Evolutionary conservation across 176 grass and related monocot species (phyloP).

Genomic region (Canna indica): DNA sequence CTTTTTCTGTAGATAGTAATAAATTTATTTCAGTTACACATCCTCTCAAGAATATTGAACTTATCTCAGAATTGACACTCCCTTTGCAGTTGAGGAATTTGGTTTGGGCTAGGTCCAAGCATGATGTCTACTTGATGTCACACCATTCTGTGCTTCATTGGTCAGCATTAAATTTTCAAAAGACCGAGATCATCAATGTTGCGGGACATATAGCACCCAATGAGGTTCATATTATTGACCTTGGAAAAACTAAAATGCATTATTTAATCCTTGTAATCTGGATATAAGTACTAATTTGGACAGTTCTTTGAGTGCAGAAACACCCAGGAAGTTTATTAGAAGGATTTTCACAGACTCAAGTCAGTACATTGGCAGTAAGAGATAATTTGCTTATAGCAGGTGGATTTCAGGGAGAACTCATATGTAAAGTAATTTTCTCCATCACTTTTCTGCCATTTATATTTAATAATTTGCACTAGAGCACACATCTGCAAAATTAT

Average conservation of each 20-base stretch:
- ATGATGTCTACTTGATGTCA: slow-evolving; percentile 96
- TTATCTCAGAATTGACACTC: not conserved
- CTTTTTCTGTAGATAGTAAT: too few relatives aligned
- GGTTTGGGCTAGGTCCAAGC: slow-evolving; percentile 86
- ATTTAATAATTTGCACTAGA: not conserved
- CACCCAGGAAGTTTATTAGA: slow-evolving; percentile 60
- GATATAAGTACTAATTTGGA: not conserved
- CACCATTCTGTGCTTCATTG: slow-evolving; percentile 67
- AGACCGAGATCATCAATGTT: slow-evolving; percentile 57
- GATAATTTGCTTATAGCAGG: slow-evolving; percentile 76
- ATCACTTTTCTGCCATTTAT: too few relatives aligned
- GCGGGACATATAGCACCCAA: slow-evolving; percentile 64
- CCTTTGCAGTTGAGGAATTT: slow-evolving; percentile 76
- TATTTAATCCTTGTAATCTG: not conserved
- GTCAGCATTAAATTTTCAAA: slow-evolving; percentile 54
- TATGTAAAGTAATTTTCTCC: slow-evolving; percentile 55
- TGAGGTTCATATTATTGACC: slow-evolving; percentile 32
- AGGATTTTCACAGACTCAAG: slow-evolving; percentile 70
- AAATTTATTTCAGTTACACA: too few relatives aligned
- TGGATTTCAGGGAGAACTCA: slow-evolving; percentile 88
- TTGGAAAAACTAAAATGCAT: not conserved
- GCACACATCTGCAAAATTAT: too few relatives aligned
- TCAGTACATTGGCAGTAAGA: slow-evolving; percentile 83
- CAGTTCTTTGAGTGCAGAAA: slow-evolving; percentile 40
- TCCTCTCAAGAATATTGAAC: not conserved